Percentiles rank a stretch among this genome's conserved stretches.
Conservation (phyloP, 2,329 filamentous ascomycete genomes). For the Diplodia sapinea region DNA sequence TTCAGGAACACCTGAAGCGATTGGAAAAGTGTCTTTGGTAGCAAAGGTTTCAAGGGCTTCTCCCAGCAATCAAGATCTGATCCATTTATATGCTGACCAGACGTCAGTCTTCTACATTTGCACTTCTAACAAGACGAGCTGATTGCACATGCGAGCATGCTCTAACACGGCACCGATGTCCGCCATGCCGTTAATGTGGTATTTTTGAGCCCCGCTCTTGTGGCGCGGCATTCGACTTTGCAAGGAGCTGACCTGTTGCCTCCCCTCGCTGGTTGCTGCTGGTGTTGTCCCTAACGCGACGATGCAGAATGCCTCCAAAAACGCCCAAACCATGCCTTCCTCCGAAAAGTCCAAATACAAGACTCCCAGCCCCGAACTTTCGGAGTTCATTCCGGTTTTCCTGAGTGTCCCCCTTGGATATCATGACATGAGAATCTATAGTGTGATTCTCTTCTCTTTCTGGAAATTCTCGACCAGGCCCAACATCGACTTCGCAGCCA, state of each 20-base stretch:
- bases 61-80: neutral
- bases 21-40: neutral
- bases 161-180: neutral
- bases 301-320: constrained; percentile 13
- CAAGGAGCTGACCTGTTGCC: neutral
- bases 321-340: constrained; percentile 4
- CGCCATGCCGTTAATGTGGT: constrained; percentile 4
- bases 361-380: neutral
- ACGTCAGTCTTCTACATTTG: neutral
- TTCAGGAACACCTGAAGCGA: neutral
- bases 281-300: constrained; percentile 6
- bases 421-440: constrained; percentile 6
- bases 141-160: neutral
- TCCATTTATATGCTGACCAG: neutral
- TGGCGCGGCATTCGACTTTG: neutral
- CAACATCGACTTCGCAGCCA: constrained; percentile 21
- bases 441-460: constrained; percentile 18
- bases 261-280: neutral
- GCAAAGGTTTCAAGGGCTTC: neutral
- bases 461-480: constrained; percentile 4
- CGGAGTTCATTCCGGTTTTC: neutral
- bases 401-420: neutral
- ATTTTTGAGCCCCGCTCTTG: neutral
- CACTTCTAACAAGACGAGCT: neutral
- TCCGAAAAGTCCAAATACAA: neutral